A percentile compares a stretch with the other conserved stretches of the same genome.
These are phyloP conservation scores for Daldinia childiae DNA, from an alignment of 495 filamentous ascomycete species.

Conservation along the genomic window DNA sequence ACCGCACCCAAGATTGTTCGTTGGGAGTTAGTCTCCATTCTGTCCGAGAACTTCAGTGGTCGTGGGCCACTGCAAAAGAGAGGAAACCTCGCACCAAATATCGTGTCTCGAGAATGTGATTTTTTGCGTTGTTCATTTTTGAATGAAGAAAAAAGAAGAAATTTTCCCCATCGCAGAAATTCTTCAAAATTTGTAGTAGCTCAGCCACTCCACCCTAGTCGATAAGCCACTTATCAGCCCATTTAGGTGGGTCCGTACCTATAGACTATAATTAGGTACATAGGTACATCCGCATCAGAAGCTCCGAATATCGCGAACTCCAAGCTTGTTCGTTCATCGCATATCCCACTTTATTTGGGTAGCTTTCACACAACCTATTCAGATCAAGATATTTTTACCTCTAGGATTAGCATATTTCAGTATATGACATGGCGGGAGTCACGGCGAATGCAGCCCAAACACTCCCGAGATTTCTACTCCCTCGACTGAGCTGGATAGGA, in stretches of 20 bases:
- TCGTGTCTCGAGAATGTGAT: conserved; percentile 60
- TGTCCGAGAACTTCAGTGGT: conserved; percentile 59
- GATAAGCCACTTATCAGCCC: conserved; percentile 29
- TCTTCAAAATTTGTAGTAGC: conserved; percentile 39
- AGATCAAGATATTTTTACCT: not conserved
- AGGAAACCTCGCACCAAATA: conserved; percentile 56
- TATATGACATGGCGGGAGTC: conserved; percentile 46
- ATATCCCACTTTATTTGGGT: conserved; percentile 4
- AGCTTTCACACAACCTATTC: not conserved
- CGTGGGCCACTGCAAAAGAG: conserved; percentile 53
- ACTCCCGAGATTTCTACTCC: conserved; percentile 63
- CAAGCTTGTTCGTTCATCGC: conserved; percentile 6
- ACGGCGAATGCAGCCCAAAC: conserved; percentile 41
- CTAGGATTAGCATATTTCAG: not conserved
- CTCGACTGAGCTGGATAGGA: conserved; percentile 61
- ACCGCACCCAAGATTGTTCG: conserved; percentile 68
- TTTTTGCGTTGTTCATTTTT: conserved; percentile 64
- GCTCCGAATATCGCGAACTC: conserved; percentile 37
- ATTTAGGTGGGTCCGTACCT: not conserved
- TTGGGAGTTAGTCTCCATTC: conserved; percentile 62
- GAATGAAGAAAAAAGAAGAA: conserved; percentile 50
- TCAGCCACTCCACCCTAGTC: not conserved
- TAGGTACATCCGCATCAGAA: conserved; percentile 14
- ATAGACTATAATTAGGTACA: not conserved
- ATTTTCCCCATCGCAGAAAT: conserved; percentile 33